Evolutionary conservation across 2,329 filamentous ascomycete genomes (phyloP).

Genomic region (Penicillium vulpinum): DNA sequence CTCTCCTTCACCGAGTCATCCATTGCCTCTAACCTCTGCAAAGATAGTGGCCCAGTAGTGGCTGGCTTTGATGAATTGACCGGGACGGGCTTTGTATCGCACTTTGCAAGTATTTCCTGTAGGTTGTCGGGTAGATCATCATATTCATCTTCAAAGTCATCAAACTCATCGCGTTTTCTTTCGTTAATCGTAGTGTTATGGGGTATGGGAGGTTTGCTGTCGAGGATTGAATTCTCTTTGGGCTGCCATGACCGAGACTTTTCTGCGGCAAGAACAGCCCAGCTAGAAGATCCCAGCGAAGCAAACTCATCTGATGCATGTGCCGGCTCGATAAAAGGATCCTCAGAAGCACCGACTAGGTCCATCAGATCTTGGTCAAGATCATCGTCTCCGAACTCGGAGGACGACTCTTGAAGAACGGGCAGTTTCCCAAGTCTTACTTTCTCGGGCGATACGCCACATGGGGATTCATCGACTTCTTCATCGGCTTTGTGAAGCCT

Average conservation of each 20-base stretch:
- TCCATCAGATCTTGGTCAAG: conserved; percentile 49
- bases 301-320: conserved; percentile 13
- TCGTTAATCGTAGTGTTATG: conserved; percentile 17
- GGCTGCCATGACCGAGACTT: conserved; percentile 8
- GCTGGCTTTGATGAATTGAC: conserved; percentile 13
- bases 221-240: not conserved
- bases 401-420: conserved; percentile 33
- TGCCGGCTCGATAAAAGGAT: conserved; percentile 29
- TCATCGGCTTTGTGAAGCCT: conserved; percentile 4
- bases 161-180: conserved; percentile 37
- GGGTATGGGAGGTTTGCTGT: conserved; percentile 7
- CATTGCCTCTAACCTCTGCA: conserved; percentile 11
- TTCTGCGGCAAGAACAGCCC: conserved; percentile 17
- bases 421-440: not conserved
- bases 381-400: conserved; percentile 52
- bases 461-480: conserved; percentile 1
- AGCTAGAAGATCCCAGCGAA: conserved; percentile 18
- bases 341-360: conserved; percentile 35
- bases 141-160: conserved; percentile 70
- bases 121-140: conserved; percentile 61
- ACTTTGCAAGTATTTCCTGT: conserved; percentile 58
- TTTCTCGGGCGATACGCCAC: not conserved
- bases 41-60: conserved; percentile 14
- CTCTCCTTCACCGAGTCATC: not conserved
- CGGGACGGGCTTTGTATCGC: conserved; percentile 45